These are phyloP conservation scores for Colletotrichum sp. DNA, from an alignment of 2,329 filamentous ascomycete genomes.

Conservation along the genomic window DNA sequence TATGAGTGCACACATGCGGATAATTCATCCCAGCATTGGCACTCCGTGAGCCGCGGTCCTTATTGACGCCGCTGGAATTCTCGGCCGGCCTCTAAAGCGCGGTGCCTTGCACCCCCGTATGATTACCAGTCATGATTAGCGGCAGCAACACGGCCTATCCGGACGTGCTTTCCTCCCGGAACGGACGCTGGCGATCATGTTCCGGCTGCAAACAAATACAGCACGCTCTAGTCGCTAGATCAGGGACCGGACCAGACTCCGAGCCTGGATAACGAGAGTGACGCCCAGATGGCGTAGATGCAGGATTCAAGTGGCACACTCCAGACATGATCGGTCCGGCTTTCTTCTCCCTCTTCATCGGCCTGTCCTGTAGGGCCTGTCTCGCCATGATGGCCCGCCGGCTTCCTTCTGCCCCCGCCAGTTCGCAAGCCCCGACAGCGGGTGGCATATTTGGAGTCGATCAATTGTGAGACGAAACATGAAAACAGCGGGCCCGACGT, in stretches of 20 bases:
- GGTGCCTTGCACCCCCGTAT: background rate
- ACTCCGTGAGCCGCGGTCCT: background rate
- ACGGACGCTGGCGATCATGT: background rate
- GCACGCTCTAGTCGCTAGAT: background rate
- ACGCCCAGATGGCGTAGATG: background rate
- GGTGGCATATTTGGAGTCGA: constrained; percentile 5
- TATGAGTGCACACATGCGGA: background rate
- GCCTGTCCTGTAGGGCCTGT: constrained; percentile 4
- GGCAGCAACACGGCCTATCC: background rate
- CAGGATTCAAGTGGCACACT: background rate
- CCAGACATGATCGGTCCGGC: background rate
- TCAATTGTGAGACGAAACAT: constrained; percentile 11
- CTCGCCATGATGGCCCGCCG: background rate
- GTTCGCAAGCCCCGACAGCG: constrained; percentile 15
- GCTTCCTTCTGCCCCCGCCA: constrained; percentile 11
- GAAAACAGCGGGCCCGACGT: constrained; percentile 2
- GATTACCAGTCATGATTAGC: background rate
- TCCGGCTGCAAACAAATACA: background rate
- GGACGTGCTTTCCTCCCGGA: background rate
- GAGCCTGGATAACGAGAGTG: background rate
- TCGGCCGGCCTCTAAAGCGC: background rate
- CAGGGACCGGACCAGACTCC: constrained; percentile 3
- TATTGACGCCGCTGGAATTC: constrained; percentile 8
- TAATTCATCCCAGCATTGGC: background rate
- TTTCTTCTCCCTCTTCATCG: background rate